Evolutionary conservation across 768 basidiomycete species (phyloP).

Genomic region (Chalciporus piperatus): DNA sequence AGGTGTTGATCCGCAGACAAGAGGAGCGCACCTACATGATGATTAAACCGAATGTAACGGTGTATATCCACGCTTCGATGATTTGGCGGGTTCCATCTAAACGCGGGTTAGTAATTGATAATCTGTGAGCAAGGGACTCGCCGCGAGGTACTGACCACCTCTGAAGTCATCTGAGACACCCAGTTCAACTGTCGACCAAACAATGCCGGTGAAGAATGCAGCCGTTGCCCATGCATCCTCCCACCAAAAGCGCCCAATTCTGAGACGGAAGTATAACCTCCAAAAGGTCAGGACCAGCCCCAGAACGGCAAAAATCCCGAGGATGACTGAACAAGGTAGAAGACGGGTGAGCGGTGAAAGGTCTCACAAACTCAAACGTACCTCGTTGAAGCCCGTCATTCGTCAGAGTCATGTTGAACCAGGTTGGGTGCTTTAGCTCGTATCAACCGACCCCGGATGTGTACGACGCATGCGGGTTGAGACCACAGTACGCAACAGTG

Average conservation of each 20-base stretch:
- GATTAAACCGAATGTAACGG: neutral
- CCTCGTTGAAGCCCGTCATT: too few relatives aligned
- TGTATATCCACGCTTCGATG: neutral
- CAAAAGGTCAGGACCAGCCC: neutral
- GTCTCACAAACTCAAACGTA: too few relatives aligned
- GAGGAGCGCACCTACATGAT: neutral
- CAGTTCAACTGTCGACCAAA: constrained; percentile 1
- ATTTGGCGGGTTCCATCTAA: neutral
- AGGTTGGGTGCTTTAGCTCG: too few relatives aligned
- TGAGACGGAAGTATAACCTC: constrained; percentile 1
- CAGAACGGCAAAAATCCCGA: neutral
- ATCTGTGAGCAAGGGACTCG: neutral
- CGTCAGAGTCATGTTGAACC: too few relatives aligned
- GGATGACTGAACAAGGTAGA: neutral
- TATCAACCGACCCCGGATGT: too few relatives aligned
- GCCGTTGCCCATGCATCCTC: constrained; percentile 8
- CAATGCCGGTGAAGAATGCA: neutral
- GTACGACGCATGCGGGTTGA: too few relatives aligned
- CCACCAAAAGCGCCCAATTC: constrained; percentile 4
- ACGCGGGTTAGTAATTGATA: neutral
- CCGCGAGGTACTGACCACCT: neutral
- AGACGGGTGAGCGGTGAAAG: too few relatives aligned
- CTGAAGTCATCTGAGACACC: neutral
- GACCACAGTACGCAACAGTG: too few relatives aligned
- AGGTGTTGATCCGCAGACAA: neutral